Base-by-base conservation (phyloP, 2,329 filamentous ascomycete genomes). In the Colletotrichum melonis region DNA sequence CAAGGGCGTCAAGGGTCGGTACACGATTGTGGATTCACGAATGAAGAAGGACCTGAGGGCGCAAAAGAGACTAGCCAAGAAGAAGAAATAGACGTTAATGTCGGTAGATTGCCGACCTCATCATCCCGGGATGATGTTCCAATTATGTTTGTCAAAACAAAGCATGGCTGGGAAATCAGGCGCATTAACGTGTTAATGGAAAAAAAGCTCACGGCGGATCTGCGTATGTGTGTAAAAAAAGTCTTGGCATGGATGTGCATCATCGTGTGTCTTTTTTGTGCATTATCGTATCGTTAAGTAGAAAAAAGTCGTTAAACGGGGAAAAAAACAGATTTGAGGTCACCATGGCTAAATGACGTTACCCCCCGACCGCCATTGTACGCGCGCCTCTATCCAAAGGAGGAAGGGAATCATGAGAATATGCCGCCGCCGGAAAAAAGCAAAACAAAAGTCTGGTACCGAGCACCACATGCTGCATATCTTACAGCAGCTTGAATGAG, bases 1-100 rank as follows among this genome's bases (percentile, higher is more conserved):
- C 3, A 93, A 91, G 82, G 97, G 96, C 73, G 95, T 98, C 28
- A 98, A 98, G 90, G 96, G 96, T 49, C 92, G 94, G 77, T 99
- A 99, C 83, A 97, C 97, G 88, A 97, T 99, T 88, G 96, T 99
- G 67, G 96, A 98, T 85, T 87, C 94, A 16, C 90, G 97, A 77
- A 91, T 98, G 91, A 98, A 98, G 91, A 98, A 98, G 92, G 97
- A 98, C 87, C 89, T 97, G 67, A 88, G 95, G 81, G 95, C 93
- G 2, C 89, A 96, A 83, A 98, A 98, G 91, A 90, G 95, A 78
- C 80, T 88, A 73, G 81, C 86, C 30, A 95, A 97, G 87, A 94
- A 92, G 85, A 92, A 90, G 86, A 90, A 90, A 81, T 82, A 84
- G 76, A 76, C 68, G 59, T 49, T 19, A 72, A 12, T 16, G 14